A percentile compares a stretch with the other conserved stretches of the same genome.
phyloP scores from a whole-genome alignment of 768 basidiomycete genomes.

The Phylloporus sp. region DNA sequence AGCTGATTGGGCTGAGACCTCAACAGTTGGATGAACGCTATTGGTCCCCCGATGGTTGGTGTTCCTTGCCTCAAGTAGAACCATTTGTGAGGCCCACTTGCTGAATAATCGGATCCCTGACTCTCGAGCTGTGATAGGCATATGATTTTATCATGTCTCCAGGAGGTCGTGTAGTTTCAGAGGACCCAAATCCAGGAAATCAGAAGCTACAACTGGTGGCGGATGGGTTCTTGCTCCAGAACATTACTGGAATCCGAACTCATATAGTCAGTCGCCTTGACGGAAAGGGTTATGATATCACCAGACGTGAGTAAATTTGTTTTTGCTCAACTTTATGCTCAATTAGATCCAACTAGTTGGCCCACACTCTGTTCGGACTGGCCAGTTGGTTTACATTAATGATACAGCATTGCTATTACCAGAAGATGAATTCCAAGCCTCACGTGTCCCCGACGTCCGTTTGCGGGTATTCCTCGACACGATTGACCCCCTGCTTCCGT shows the following conservation, averaged over 20 bases:
- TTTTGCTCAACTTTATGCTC: not conserved
- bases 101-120: conserved; percentile 1
- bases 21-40: conserved; percentile 47
- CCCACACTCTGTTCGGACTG: conserved; percentile 72
- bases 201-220: conserved; percentile 58
- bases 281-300: conserved; percentile 81
- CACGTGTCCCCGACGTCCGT: conserved; percentile 41
- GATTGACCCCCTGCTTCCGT: conserved; percentile 44
- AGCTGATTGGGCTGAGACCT: conserved; percentile 54
- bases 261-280: conserved; percentile 79
- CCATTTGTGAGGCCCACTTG: conserved; percentile 52
- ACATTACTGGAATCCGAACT: conserved; percentile 74
- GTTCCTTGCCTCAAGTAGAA: conserved; percentile 63
- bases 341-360: conserved; percentile 53
- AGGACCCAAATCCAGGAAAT: conserved; percentile 67
- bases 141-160: conserved; percentile 80
- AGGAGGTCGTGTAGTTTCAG: conserved; percentile 46
- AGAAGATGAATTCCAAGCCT: conserved; percentile 19
- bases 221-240: conserved; percentile 73
- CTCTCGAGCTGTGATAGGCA: conserved; percentile 41
- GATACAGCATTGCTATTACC: conserved; percentile 50
- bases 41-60: conserved; percentile 75
- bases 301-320: conserved; percentile 55
- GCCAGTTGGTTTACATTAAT: conserved; percentile 79
- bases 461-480: conserved; percentile 57